These are phyloP conservation scores for Fusarium sp. DNA, from an alignment of 2,329 filamentous ascomycete genomes.

Conservation along the genomic window DNA sequence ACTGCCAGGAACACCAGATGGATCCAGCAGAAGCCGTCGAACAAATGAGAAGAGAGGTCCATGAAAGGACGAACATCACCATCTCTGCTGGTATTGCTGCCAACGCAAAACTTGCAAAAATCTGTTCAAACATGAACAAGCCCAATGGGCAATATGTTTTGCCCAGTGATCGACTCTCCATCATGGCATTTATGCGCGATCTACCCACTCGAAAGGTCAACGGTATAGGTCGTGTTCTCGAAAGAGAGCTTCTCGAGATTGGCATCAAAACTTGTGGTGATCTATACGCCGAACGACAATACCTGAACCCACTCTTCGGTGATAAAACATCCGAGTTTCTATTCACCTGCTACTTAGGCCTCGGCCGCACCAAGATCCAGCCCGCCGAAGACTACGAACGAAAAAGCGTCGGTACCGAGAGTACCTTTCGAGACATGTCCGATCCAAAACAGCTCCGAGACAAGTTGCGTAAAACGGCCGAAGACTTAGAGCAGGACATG, in stretches of 20 bases:
- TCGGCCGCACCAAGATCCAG: slow-evolving; percentile 87
- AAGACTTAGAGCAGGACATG: slow-evolving; percentile 90
- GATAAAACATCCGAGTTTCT: slow-evolving; percentile 93
- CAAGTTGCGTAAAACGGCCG: slow-evolving; percentile 85
- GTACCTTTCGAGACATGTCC: slow-evolving; percentile 87
- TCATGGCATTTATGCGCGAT: slow-evolving; percentile 88
- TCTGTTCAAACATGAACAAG: slow-evolving; percentile 95
- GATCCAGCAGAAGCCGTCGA: slow-evolving; percentile 80
- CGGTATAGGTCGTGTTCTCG: slow-evolving; percentile 93
- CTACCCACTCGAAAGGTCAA: slow-evolving; percentile 93
- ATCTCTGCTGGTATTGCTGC: slow-evolving; percentile 95
- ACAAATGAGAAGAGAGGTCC: slow-evolving; percentile 83
- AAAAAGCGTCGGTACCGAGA: slow-evolving; percentile 95
- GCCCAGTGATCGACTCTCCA: slow-evolving; percentile 77
- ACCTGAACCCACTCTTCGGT: slow-evolving; percentile 84
- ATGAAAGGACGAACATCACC: slow-evolving; percentile 84
- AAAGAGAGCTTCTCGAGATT: slow-evolving; percentile 89
- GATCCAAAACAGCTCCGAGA: slow-evolving; percentile 77
- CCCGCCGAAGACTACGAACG: slow-evolving; percentile 91
- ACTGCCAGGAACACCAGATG: slow-evolving; percentile 79
- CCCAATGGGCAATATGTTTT: slow-evolving; percentile 92
- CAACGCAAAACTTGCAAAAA: slow-evolving; percentile 94
- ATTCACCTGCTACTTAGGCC: slow-evolving; percentile 85
- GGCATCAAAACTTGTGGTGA: slow-evolving; percentile 92
- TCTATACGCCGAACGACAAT: slow-evolving; percentile 82